Conservation (phyloP, 2,329 filamentous ascomycete genomes). For the Colletotrichum tropicale region DNA sequence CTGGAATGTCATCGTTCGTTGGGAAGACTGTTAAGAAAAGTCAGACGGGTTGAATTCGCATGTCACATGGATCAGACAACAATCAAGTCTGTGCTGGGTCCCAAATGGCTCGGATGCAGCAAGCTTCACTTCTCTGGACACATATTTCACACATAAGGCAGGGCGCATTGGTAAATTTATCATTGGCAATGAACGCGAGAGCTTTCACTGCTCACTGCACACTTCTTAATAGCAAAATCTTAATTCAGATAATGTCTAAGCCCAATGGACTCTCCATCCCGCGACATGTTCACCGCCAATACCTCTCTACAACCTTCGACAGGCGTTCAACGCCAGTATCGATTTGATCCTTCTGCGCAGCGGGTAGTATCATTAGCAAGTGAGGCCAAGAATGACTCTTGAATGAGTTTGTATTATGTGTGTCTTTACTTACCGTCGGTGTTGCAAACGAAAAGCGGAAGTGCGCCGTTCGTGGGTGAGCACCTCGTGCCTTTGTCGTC, state of each 20-base stretch:
- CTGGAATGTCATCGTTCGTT: background rate
- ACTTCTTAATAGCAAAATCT: background rate
- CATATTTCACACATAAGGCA: background rate
- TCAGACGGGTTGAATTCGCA: background rate
- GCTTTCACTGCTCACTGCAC: background rate
- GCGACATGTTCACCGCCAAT: background rate
- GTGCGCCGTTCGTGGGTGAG: conserved; percentile 25
- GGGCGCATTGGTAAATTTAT: background rate
- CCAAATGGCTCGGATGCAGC: background rate
- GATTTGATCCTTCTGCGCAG: background rate
- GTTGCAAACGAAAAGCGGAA: conserved; percentile 32
- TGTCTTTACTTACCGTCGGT: conserved; percentile 26
- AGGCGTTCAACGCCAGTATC: background rate
- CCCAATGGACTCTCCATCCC: background rate
- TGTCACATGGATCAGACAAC: background rate
- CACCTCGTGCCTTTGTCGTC: conserved; percentile 26
- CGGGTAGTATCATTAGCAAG: background rate
- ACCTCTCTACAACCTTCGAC: background rate
- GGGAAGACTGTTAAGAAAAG: background rate
- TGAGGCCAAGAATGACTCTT: no score
- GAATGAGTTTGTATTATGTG: background rate
- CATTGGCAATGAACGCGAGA: background rate
- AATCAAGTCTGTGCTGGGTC: background rate
- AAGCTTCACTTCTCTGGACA: background rate
- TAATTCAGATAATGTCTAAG: background rate